A percentile compares a stretch with the other conserved stretches of the same genome.
Conservation (phyloP, 1,139 yeast species). For the Debaryomyces udenii region DNA sequence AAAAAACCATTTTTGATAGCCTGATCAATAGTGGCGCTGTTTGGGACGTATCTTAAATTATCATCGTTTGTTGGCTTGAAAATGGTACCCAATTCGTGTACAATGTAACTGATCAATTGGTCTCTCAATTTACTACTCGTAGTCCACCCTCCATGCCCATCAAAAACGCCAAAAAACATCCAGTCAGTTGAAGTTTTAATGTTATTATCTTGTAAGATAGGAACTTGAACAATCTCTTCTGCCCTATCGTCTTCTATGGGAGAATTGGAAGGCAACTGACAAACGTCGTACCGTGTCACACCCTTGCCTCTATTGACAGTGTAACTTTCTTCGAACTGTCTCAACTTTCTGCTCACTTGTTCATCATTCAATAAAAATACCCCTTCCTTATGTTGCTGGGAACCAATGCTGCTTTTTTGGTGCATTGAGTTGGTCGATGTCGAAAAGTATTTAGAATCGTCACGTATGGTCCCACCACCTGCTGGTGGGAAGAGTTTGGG, state of each 20-base stretch:
- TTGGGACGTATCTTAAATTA: conserved; percentile 56
- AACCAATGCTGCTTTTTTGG: conserved; percentile 42
- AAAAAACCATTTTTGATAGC: conserved; percentile 84
- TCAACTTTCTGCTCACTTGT: conserved; percentile 70
- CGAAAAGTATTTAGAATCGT: conserved; percentile 39
- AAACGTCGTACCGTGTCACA: conserved; percentile 86
- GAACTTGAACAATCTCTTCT: conserved; percentile 84
- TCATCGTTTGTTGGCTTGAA: conserved; percentile 60
- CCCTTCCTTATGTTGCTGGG: conserved; percentile 50
- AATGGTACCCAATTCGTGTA: conserved; percentile 72
- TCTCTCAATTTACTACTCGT: conserved; percentile 85
- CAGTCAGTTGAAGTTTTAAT: conserved; percentile 71
- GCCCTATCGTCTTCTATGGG: conserved; percentile 96
- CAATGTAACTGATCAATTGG: conserved; percentile 71
- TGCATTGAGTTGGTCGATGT: conserved; percentile 49
- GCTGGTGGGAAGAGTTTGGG: conserved; percentile 15
- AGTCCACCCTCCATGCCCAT: conserved; percentile 97
- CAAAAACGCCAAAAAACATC: conserved; percentile 95
- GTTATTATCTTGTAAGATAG: conserved; percentile 59
- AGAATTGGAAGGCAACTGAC: conserved; percentile 87
- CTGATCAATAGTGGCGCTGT: conserved; percentile 69
- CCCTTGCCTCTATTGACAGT: conserved; percentile 84
- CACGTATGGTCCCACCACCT: conserved; percentile 16
- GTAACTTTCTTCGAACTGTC: conserved; percentile 80
- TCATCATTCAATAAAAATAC: conserved; percentile 61